phyloP scores from a whole-genome alignment of 1,139 yeast genomes.

The Saccharomyces pastorianus region DNA sequence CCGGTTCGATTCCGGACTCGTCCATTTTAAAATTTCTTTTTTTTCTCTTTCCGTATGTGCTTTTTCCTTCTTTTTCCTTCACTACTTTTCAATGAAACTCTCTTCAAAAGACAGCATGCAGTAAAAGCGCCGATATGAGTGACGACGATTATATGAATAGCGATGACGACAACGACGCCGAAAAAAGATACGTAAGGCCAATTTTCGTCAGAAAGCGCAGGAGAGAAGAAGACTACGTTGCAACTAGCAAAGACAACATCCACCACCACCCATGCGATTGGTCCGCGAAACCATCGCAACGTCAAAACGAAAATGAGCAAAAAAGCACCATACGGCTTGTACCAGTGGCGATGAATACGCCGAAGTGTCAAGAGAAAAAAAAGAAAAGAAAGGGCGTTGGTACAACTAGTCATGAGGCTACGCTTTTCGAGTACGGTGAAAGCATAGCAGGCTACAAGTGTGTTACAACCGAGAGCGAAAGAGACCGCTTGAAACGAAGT shows the following conservation, averaged over 20 bases:
- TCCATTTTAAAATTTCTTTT: slow-evolving; percentile 37
- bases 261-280: not conserved
- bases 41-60: not conserved
- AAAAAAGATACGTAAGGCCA: not conserved
- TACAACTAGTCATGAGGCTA: not conserved
- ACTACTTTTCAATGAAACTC: not conserved
- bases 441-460: slow-evolving; percentile 7
- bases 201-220: not conserved
- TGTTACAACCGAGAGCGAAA: not conserved
- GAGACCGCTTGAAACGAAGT: not conserved
- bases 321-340: not conserved
- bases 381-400: not conserved
- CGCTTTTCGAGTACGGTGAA: slow-evolving; percentile 6
- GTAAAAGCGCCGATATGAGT: not conserved
- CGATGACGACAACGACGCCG: not conserved
- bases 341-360: not conserved
- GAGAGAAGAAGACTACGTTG: not conserved
- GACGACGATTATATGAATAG: not conserved
- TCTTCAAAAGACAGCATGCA: not conserved
- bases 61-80: not conserved
- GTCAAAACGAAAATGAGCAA: not conserved
- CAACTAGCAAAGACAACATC: not conserved
- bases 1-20: slow-evolving; percentile 89
- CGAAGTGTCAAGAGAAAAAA: not conserved
- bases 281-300: not conserved